Evolutionary conservation across 306 rosid genomes (phyloP), one percentile per base, ranked within the genome.

Genomic region (Castanospermum australe): DNA sequence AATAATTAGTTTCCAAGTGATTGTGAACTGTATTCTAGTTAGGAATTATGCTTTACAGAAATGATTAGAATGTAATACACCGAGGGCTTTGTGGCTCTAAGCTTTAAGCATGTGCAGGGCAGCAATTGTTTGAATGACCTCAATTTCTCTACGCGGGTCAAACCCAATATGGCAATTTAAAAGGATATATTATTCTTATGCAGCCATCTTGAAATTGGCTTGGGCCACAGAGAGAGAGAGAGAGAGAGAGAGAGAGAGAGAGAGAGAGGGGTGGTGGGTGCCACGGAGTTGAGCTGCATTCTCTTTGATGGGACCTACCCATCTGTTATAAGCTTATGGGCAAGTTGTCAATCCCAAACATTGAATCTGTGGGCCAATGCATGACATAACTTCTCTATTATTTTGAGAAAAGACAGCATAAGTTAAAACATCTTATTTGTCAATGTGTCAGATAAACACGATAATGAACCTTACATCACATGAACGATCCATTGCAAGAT

Each of bases 21-120:
- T 45, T 45, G 25, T 78, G 71, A 86, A 82, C 66, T 79, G 52
- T 21, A 38, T 18, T 0, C 35, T 54, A 62, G 76, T 20, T 73
- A 75, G 66, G 44, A 59, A 39, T 25, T 35, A 60, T 71, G 67
- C 79, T 88, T 57, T 86, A 63, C 62, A 60, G 72, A 47, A 77
- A 84, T 50, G 51, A 73, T 36, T 72, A 67, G 64, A 79, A 48
- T 41, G 59, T 51, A 67, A 71, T 38, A 54, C 70, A 71, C 38
- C 18, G 30, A 79, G 38, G 48, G 17, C 5, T 22, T 51, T 67
- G 77, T 71, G 81, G 75, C 86, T 82, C 18, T n/a, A 61, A 62
- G 85, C 84, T 79, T 18, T 54, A 44, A 71, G 87, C 92, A 92
- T 84, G 93, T 90, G 93, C 82, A 79, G 1, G 12, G 83, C 75